Conservation (phyloP, 2,329 filamentous ascomycete species). For the Pseudocercospora fijiensis region DNA sequence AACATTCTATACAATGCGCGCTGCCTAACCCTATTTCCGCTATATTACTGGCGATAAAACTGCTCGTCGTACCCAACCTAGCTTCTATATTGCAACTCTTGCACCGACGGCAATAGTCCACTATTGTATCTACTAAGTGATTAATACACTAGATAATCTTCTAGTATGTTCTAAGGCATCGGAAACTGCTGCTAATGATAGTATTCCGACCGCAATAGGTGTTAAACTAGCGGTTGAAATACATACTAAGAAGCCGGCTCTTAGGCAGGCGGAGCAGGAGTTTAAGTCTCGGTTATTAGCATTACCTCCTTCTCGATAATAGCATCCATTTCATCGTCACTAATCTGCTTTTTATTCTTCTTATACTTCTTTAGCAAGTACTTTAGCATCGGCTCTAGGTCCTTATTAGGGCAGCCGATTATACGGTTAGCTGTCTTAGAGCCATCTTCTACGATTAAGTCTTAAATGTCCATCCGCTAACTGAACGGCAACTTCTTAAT, state of each 20-base stretch:
- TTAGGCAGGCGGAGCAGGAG: background rate
- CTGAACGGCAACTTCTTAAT: background rate
- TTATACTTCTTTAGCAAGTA: background rate
- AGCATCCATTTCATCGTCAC: background rate
- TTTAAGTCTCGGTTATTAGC: background rate
- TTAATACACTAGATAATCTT: background rate
- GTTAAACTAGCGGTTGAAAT: background rate
- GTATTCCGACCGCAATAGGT: background rate
- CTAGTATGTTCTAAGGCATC: background rate
- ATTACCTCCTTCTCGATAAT: background rate
- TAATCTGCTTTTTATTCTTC: background rate
- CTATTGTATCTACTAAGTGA: background rate
- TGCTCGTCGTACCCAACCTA: background rate
- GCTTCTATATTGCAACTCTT: background rate
- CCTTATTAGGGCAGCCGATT: background rate
- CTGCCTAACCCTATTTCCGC: background rate
- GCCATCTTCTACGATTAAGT: background rate
- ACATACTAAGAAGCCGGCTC: background rate
- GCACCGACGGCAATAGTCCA: background rate
- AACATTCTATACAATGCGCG: background rate
- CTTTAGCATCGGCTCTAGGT: background rate
- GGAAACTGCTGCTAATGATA: background rate
- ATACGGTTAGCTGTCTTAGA: background rate
- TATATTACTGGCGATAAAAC: background rate
- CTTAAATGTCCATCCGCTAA: background rate